Percentiles rank a stretch among this genome's conserved stretches.
Evolutionary conservation across 306 rosid species (phyloP).

Genomic region (Carpinus viminea): DNA sequence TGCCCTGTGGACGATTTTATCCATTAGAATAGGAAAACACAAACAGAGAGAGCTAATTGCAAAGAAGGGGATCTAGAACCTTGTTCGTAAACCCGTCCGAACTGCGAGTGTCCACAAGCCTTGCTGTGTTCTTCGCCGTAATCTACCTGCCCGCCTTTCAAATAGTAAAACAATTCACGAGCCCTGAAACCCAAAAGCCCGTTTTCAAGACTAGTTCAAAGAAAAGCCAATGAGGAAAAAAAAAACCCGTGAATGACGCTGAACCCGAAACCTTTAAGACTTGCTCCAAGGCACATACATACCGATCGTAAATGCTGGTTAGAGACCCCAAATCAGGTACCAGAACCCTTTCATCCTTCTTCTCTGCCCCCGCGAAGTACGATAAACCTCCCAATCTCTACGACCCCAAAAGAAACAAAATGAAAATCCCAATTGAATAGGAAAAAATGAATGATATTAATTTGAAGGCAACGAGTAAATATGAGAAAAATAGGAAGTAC

Average conservation of each 20-base stretch:
- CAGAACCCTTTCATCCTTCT: constrained; percentile 91
- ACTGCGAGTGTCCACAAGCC: constrained; percentile 78
- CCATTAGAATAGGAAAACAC: not conserved
- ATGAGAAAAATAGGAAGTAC: constrained; percentile 32
- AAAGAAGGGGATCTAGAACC: constrained; percentile 48
- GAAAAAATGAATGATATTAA: not conserved
- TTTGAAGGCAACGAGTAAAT: not conserved
- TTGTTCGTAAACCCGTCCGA: constrained; percentile 75
- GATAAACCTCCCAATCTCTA: constrained; percentile 87
- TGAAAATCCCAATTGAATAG: not conserved
- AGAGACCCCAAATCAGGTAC: constrained; percentile 98
- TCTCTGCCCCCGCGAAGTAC: constrained; percentile 96
- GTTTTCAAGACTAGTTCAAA: not conserved
- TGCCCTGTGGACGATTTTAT: constrained; percentile 56
- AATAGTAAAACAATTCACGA: constrained; percentile 88
- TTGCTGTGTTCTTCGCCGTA: constrained; percentile 95
- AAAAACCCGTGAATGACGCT: constrained; percentile 3
- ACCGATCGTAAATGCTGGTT: constrained; percentile 91
- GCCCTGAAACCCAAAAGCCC: constrained; percentile 56
- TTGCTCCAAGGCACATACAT: constrained; percentile 7
- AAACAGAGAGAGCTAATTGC: not conserved
- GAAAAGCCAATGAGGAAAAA: not conserved
- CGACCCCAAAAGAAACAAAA: not conserved
- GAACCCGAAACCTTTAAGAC: not conserved
- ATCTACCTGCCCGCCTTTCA: constrained; percentile 95